Conservation (phyloP, 139 green algal species). For the Axilococcus clingmanii region DNA sequence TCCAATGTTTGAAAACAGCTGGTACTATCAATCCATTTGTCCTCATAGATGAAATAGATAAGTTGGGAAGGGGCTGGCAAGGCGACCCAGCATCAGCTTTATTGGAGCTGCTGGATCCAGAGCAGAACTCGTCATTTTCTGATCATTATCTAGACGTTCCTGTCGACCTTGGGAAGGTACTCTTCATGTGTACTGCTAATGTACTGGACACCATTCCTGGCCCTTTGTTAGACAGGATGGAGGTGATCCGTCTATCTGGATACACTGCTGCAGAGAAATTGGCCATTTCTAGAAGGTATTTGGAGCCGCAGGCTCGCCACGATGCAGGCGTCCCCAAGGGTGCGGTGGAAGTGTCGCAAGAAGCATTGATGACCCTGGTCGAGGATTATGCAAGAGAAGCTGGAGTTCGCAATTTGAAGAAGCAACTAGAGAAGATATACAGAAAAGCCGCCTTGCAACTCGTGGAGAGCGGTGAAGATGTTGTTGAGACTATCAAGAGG, state of each 20-base stretch:
- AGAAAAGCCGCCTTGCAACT: conserved; percentile 81
- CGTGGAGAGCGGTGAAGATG: conserved; percentile 30
- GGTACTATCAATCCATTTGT: conserved; percentile 83
- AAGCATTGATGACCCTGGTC: conserved; percentile 70
- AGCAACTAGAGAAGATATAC: conserved; percentile 95
- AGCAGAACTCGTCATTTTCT: conserved; percentile 90
- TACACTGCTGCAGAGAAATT: conserved; percentile 93
- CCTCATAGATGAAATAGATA: conserved; percentile 98
- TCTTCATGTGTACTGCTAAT: conserved; percentile 97
- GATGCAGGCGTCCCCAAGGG: conserved; percentile 62
- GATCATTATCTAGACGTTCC: conserved; percentile 98
- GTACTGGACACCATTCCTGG: conserved; percentile 89
- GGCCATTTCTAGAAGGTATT: conserved; percentile 83
- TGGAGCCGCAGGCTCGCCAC: conserved; percentile 64
- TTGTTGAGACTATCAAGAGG: not conserved
- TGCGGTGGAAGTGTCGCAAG: conserved; percentile 57
- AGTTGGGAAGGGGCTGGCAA: conserved; percentile 58
- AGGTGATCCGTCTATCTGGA: conserved; percentile 70
- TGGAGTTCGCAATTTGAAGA: conserved; percentile 94
- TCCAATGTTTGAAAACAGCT: conserved; percentile 91
- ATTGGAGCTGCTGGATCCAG: conserved; percentile 95
- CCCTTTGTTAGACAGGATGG: conserved; percentile 94
- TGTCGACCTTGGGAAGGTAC: conserved; percentile 74
- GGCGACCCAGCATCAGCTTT: conserved; percentile 90
- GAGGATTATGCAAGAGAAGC: conserved; percentile 82